phyloP scores from a whole-genome alignment of 306 rosid genomes.

The Potentilla sterilis region DNA sequence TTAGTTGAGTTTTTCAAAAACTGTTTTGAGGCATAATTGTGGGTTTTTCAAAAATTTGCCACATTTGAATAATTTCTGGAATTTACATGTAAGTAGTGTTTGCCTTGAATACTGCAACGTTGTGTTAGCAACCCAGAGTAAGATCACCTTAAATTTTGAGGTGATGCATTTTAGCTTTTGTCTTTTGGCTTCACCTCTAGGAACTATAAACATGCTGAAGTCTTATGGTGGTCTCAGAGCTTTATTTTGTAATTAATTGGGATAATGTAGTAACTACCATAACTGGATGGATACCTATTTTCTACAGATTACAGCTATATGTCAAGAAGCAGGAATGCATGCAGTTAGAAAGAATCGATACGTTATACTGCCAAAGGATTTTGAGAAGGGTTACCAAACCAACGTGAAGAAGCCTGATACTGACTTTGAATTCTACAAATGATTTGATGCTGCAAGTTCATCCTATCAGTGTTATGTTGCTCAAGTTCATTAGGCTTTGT shows the following conservation, averaged over 20 bases:
- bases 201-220: background rate
- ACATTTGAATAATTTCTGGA: background rate
- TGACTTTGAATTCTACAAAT: conserved; percentile 96
- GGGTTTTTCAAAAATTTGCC: background rate
- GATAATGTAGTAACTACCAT: background rate
- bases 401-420: conserved; percentile 99
- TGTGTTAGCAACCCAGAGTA: background rate
- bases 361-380: conserved; percentile 92
- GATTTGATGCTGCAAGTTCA: conserved; percentile 31
- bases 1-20: background rate
- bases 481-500: background rate
- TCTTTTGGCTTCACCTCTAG: background rate
- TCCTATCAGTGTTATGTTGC: background rate
- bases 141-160: background rate
- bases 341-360: conserved; percentile 97
- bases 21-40: background rate
- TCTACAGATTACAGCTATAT: conserved; percentile 81
- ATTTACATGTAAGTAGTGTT: too few species aligned
- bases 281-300: background rate
- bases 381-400: conserved; percentile 93
- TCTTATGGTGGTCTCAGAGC: background rate
- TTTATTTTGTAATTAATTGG: background rate
- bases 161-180: background rate
- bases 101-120: too few species aligned
- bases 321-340: conserved; percentile 99